Base-by-base conservation (phyloP, 2,329 filamentous ascomycete genomes). In the Fonsecaea monophora region DNA sequence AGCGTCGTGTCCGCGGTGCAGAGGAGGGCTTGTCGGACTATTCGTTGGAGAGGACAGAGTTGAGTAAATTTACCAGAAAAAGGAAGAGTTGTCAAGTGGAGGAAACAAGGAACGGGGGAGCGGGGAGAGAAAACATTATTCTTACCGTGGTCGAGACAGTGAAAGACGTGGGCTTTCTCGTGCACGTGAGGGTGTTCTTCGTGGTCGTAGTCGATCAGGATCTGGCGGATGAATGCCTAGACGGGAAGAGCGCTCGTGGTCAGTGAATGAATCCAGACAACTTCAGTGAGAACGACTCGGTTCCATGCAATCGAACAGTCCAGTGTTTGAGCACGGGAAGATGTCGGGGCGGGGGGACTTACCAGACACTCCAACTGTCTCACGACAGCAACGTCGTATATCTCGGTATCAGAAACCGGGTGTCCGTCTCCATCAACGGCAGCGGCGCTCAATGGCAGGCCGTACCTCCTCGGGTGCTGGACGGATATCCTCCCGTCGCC, bases 1-100 rank as follows among this genome's bases (percentile, higher is more conserved):
- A 70, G 58, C 34, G 66, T 71, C 37, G 67, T 65, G 53, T 72
- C 70, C 9, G 66, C 64, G 40, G 63, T 55, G 42, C 69, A 70
- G 38, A 67, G 61, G 13, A 71, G 37, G 12, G 64, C 66, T 56
- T 71, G 70, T 15, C 70, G 60, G 21, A 70, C 60, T 66, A 45
- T 35, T 18, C 13, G n/a, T 13, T 1, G 5, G 18, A 50, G 12
- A 34, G 2, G 32, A 34, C 25, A 50, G 38, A 8, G 15, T 55
- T 55, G 18, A 53, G 35, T 62, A 13, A 15, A 30, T 25, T 4
- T 7, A n/a, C 18, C 7, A 9, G n/a, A 21, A n/a, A 25, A 25
- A 25, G 25, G 13, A 12, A 10, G 21, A 9, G n/a, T 21, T 21
- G 18, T 9, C 13, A 12, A 10, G 35, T 12, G 25, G 59, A 35